Percentiles rank a stretch among this genome's conserved stretches.
Evolutionary conservation across 371 early-diverging fungal genomes (phyloP).

Genomic region (Quaeritorhiza haematococci): DNA sequence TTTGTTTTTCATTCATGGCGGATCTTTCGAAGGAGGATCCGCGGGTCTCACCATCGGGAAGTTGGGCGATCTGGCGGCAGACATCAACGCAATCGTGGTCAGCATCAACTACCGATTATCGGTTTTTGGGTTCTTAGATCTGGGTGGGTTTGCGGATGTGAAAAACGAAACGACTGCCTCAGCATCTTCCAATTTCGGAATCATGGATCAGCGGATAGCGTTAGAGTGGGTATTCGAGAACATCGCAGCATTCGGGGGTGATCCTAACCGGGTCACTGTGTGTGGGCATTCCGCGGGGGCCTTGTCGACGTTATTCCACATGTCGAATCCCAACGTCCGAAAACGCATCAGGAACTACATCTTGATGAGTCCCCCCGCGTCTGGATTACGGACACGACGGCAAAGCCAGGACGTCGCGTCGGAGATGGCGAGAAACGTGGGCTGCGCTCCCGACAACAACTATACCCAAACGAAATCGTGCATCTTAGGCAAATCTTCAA

Average conservation of each 20-base stretch:
- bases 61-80: slow-evolving; percentile 22
- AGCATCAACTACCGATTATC: slow-evolving; percentile 46
- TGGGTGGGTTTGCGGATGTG: slow-evolving; percentile 13
- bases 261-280: slow-evolving; percentile 32
- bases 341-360: slow-evolving; percentile 1
- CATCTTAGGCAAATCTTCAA: slow-evolving; percentile 7
- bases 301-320: slow-evolving; percentile 22
- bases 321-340: slow-evolving; percentile 1
- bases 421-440: background rate
- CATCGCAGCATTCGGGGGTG: slow-evolving; percentile 44
- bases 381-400: background rate
- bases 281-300: slow-evolving; percentile 52
- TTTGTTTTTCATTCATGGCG: slow-evolving; percentile 14
- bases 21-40: slow-evolving; percentile 23
- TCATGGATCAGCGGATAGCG: slow-evolving; percentile 35
- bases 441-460: no score
- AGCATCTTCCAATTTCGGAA: slow-evolving; percentile 16
- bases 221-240: slow-evolving; percentile 44
- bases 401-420: background rate
- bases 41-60: slow-evolving; percentile 11
- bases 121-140: slow-evolving; percentile 42
- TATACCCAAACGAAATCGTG: slow-evolving; percentile 4
- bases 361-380: slow-evolving; percentile 21
- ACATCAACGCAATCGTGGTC: no score
- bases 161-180: no score